A percentile compares a stretch with the other conserved stretches of the same genome.
These are phyloP conservation scores for Populus tomentosa DNA, from an alignment of 441 rosid species.

Conservation along the genomic window DNA sequence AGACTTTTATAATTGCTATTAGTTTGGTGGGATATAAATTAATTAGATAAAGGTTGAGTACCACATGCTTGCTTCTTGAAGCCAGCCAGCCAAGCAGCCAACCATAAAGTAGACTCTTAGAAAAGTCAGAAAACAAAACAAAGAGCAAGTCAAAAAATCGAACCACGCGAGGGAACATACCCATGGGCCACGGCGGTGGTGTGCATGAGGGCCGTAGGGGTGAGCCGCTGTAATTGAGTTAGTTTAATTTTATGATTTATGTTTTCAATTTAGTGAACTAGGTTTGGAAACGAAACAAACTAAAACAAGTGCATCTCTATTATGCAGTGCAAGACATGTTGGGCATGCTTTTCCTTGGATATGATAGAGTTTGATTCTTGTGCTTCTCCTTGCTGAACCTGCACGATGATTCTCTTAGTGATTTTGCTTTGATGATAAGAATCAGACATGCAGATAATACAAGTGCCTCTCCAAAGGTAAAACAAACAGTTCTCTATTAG, in stretches of 20 bases:
- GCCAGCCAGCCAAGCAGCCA: not conserved
- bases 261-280: no score
- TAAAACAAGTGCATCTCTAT: not conserved
- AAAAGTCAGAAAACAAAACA: not conserved
- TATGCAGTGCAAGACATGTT: not conserved
- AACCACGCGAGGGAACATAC: not conserved
- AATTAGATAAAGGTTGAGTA: not conserved
- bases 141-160: not conserved
- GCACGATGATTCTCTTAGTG: not conserved
- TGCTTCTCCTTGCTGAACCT: not conserved
- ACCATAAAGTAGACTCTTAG: not conserved
- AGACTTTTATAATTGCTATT: no score
- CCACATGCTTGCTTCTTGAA: not conserved
- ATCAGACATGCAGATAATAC: not conserved
- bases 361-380: not conserved
- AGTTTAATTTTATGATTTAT: no score
- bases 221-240: no score
- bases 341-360: slow-evolving; percentile 3
- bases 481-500: no score
- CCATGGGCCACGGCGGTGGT: no score
- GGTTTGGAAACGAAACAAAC: no score
- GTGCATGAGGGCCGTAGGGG: no score
- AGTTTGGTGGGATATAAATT: no score
- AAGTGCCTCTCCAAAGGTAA: no score
- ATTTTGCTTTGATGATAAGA: not conserved